Evolutionary conservation across 1,139 yeast genomes (phyloP).

Genomic region (Hansenula sp.): DNA sequence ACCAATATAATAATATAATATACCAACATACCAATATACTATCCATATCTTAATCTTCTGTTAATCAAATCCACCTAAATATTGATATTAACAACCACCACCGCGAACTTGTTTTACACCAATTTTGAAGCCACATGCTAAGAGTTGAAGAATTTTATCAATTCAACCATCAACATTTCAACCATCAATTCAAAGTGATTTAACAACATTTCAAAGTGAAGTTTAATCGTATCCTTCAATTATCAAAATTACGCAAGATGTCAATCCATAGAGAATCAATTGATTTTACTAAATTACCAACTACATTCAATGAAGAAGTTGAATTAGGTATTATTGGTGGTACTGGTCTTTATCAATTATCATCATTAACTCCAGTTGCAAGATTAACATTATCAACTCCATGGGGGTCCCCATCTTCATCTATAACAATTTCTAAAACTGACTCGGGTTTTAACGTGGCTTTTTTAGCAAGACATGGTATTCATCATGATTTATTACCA

Average conservation of each 20-base stretch:
- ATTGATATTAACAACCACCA: too few relatives aligned
- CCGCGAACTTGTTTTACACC: too few relatives aligned
- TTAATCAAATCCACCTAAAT: too few relatives aligned
- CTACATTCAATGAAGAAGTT: conserved; percentile 52
- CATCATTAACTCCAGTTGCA: conserved; percentile 81
- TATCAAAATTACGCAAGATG: conserved; percentile 8
- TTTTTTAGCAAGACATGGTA: conserved; percentile 92
- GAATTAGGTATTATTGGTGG: conserved; percentile 92
- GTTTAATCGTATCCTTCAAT: conserved; percentile 4
- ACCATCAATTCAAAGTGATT: conserved; percentile 44
- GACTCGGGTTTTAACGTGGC: conserved; percentile 81
- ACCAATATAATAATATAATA: too few relatives aligned
- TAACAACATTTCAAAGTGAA: conserved; percentile 34
- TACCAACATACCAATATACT: too few relatives aligned
- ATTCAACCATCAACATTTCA: background rate
- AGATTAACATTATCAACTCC: conserved; percentile 80
- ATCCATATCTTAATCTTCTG: too few relatives aligned
- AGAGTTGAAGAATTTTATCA: too few relatives aligned
- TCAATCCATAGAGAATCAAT: conserved; percentile 20
- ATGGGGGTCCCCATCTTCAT: conserved; percentile 96
- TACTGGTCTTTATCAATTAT: conserved; percentile 90
- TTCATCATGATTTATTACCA: conserved; percentile 83
- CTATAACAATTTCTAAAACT: conserved; percentile 83
- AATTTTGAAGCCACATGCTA: background rate
- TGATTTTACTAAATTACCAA: conserved; percentile 21